Evolutionary conservation across 352 stramenopile species (phyloP).

Genomic region (Phytophthora pistaciae): DNA sequence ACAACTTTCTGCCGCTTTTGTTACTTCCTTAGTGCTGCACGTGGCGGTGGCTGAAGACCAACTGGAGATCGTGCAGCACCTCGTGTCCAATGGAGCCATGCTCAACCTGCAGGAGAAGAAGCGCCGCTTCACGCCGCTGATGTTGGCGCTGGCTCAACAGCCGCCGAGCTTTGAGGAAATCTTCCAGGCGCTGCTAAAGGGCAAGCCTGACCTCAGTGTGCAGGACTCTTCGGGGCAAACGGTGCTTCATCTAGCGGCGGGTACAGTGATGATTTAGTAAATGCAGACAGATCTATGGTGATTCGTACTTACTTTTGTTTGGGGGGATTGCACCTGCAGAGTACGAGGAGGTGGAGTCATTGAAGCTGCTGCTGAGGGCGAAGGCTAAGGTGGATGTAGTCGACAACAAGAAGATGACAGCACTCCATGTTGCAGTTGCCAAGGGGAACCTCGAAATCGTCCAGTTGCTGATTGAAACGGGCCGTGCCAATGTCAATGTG

Average conservation of each 20-base stretch:
- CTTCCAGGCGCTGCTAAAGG: slow-evolving; percentile 71
- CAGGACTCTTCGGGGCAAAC: slow-evolving; percentile 75
- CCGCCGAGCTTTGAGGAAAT: slow-evolving; percentile 74
- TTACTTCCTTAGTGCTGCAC: slow-evolving; percentile 60
- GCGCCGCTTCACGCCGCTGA: slow-evolving; percentile 77
- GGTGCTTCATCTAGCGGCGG: slow-evolving; percentile 67
- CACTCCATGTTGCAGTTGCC: slow-evolving; percentile 68
- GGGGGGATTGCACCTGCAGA: slow-evolving; percentile 33
- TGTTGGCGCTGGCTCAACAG: slow-evolving; percentile 79
- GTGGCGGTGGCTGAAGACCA: slow-evolving; percentile 79
- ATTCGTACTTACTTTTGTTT: not conserved
- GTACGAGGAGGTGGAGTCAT: slow-evolving; percentile 67
- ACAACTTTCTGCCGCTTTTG: not conserved
- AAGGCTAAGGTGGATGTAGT: slow-evolving; percentile 72
- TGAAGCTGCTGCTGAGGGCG: slow-evolving; percentile 65
- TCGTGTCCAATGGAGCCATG: slow-evolving; percentile 72
- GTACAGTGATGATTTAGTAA: slow-evolving; percentile 36
- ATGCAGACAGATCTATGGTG: no score
- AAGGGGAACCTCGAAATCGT: slow-evolving; percentile 74
- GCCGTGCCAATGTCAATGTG: slow-evolving; percentile 65
- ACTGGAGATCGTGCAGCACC: slow-evolving; percentile 73
- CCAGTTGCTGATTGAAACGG: slow-evolving; percentile 66
- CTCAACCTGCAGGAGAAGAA: slow-evolving; percentile 85
- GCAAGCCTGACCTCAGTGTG: slow-evolving; percentile 69
- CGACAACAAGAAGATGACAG: slow-evolving; percentile 82